Percentiles rank a stretch among this genome's conserved stretches.
phyloP scores from a whole-genome alignment of 1,139 yeast species.

The Meyerozyma athensensis region DNA sequence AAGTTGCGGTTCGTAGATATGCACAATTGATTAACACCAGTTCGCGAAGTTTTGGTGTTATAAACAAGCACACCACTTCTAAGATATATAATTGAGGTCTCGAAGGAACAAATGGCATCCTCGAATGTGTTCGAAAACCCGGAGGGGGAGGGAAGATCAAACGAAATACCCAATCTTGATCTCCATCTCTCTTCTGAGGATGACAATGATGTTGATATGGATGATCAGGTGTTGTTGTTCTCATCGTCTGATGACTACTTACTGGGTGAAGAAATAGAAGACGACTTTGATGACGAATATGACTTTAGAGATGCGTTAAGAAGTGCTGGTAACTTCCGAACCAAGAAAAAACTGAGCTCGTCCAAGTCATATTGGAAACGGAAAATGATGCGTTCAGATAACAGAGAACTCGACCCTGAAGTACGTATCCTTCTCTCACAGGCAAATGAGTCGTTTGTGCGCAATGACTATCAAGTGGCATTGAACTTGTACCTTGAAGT shows the following conservation, averaged over 20 bases:
- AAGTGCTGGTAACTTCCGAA: slow-evolving; percentile 56
- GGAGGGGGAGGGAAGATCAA: slow-evolving; percentile 8
- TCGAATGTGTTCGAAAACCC: slow-evolving; percentile 15
- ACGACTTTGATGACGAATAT: slow-evolving; percentile 41
- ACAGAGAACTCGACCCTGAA: slow-evolving; percentile 62
- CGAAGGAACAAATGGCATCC: slow-evolving; percentile 6
- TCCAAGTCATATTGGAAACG: slow-evolving; percentile 28
- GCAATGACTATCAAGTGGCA: slow-evolving; percentile 62
- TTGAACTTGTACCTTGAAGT: slow-evolving; percentile 66
- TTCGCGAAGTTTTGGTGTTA: too few relatives aligned
- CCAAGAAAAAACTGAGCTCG: slow-evolving; percentile 37
- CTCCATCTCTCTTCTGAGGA: slow-evolving; percentile 10
- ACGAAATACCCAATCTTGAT: neutral
- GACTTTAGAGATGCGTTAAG: slow-evolving; percentile 59
- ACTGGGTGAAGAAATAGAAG: slow-evolving; percentile 23
- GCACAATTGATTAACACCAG: too few relatives aligned
- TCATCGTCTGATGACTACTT: slow-evolving; percentile 22
- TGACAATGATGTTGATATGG: slow-evolving; percentile 14
- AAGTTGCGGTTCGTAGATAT: too few relatives aligned
- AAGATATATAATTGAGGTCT: neutral
- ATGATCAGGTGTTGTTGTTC: slow-evolving; percentile 12
- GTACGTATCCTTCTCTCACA: slow-evolving; percentile 58
- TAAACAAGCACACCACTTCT: neutral
- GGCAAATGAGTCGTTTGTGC: slow-evolving; percentile 78
- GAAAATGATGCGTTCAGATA: slow-evolving; percentile 32